These are phyloP conservation scores for Dacryopinax spathularia DNA, from an alignment of 768 basidiomycete genomes.

Conservation along the genomic window DNA sequence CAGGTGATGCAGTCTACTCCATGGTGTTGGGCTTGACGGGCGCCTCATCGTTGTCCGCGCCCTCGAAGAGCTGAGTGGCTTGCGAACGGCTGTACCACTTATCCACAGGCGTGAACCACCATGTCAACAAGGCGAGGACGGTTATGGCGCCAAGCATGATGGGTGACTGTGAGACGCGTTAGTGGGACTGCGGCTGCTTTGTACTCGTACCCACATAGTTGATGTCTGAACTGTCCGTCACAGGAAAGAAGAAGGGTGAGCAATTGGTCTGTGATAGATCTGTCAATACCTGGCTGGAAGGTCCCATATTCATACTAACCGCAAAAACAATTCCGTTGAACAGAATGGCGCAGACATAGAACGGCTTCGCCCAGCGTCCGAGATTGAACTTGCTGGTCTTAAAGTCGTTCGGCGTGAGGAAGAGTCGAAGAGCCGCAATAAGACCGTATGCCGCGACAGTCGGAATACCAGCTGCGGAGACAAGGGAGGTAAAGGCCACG, in stretches of 20 bases:
- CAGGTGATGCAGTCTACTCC: background rate
- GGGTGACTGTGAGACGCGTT: constrained; percentile 35
- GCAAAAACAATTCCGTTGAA: constrained; percentile 67
- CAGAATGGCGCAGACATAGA: constrained; percentile 50
- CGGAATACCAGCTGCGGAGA: constrained; percentile 74
- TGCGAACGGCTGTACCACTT: constrained; percentile 62
- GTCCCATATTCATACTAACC: constrained; percentile 31
- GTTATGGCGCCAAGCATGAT: constrained; percentile 72
- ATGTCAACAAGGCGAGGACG: constrained; percentile 58
- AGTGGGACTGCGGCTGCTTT: background rate
- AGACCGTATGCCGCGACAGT: constrained; percentile 81
- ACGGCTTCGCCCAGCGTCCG: constrained; percentile 48
- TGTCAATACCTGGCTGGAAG: constrained; percentile 6
- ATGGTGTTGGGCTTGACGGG: background rate
- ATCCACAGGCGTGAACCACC: constrained; percentile 65
- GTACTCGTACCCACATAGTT: constrained; percentile 53
- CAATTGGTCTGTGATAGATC: constrained; percentile 45
- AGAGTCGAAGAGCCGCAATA: constrained; percentile 59
- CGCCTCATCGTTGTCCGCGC: constrained; percentile 3
- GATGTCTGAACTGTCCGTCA: constrained; percentile 44
- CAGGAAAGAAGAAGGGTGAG: constrained; percentile 81
- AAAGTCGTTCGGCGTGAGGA: constrained; percentile 66
- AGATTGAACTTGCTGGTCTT: constrained; percentile 57
- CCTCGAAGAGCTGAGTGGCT: constrained; percentile 14
- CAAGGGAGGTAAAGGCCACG: constrained; percentile 82